A percentile compares a stretch with the other conserved stretches of the same genome.
phyloP scores from a whole-genome alignment of 805 yeast genomes.

The Sporopachydermia quercuum region DNA sequence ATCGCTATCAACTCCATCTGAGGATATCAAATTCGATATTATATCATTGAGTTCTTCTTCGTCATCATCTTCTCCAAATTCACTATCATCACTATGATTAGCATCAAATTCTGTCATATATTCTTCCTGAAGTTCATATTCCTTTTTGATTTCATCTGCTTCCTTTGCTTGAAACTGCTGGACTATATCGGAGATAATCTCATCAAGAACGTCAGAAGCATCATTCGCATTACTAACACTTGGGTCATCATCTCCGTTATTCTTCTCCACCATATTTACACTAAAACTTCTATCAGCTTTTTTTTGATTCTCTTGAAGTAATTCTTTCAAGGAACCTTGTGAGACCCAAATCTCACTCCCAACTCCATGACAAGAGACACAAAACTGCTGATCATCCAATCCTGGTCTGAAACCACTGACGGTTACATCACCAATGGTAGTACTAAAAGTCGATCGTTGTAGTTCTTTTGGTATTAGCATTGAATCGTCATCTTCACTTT shows the following conservation, averaged over 20 bases:
- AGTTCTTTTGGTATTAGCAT: no score
- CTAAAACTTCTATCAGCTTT: no score
- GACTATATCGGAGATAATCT: background rate
- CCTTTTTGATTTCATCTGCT: conserved; percentile 3
- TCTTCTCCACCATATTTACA: no score
- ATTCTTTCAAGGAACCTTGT: background rate
- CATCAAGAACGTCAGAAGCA: no score
- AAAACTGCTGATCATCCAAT: background rate
- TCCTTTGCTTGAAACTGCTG: conserved; percentile 2
- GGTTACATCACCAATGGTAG: background rate
- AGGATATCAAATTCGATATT: no score
- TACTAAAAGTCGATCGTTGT: no score
- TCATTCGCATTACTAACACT: no score
- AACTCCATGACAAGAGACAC: background rate
- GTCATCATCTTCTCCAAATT: conserved; percentile 6
- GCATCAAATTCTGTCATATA: conserved; percentile 4
- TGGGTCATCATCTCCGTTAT: no score
- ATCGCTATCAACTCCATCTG: no score
- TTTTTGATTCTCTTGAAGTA: background rate
- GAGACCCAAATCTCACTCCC: background rate
- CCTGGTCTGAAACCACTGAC: background rate
- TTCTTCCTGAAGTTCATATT: background rate
- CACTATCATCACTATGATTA: conserved; percentile 7
- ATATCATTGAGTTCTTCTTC: conserved; percentile 4
- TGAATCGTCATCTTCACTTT: no score